These are phyloP conservation scores for Suillus variegatus DNA, from an alignment of 768 basidiomycete species.

Conservation along the genomic window DNA sequence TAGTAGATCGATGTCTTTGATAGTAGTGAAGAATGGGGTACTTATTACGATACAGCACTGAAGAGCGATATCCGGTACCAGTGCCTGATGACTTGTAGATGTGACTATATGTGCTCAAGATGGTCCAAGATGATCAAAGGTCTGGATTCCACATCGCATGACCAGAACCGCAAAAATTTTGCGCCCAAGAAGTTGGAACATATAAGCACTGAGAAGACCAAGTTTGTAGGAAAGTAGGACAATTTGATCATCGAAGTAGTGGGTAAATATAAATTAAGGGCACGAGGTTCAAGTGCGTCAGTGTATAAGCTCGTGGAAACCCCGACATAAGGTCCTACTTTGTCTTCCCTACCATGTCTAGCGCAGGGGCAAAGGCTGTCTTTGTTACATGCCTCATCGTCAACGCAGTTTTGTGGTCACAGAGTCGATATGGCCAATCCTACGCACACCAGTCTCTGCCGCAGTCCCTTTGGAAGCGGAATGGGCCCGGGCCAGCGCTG, in stretches of 20 bases:
- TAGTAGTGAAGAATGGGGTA: no score
- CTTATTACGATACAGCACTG: no score
- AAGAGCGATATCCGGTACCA: no score
- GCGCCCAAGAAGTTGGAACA: not conserved
- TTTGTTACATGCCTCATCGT: constrained; percentile 54
- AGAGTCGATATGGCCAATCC: constrained; percentile 47
- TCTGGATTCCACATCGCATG: no score
- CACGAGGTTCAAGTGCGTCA: not conserved
- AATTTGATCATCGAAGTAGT: not conserved
- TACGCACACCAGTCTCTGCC: constrained; percentile 11
- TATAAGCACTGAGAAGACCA: not conserved
- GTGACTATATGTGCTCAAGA: no score
- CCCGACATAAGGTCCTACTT: not conserved
- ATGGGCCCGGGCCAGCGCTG: not conserved
- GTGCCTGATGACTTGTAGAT: no score
- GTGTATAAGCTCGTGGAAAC: not conserved
- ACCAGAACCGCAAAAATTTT: no score
- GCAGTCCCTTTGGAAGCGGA: constrained; percentile 14
- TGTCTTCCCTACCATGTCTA: constrained; percentile 42
- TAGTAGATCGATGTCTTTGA: no score
- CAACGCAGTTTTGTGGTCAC: constrained; percentile 69
- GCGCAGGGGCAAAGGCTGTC: constrained; percentile 45
- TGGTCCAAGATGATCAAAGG: no score
- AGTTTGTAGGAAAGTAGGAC: not conserved
- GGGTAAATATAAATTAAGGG: not conserved